Evolutionary conservation across 345 rosid genomes (phyloP).

Genomic region (Hibiscus syriacus): DNA sequence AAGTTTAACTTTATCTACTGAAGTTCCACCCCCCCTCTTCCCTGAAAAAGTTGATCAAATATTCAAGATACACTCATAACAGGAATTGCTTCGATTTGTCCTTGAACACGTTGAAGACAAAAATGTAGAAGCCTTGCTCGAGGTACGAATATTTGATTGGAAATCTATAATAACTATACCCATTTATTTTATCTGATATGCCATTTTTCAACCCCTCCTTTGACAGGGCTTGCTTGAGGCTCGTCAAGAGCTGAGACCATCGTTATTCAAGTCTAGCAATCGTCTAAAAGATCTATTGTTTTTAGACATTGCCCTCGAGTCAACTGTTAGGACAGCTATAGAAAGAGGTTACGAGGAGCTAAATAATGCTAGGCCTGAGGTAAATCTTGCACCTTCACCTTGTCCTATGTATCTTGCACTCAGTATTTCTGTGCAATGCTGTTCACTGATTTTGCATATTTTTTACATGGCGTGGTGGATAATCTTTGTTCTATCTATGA

Average conservation of each 20-base stretch:
- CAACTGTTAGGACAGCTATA: constrained; percentile 88
- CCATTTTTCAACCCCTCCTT: background rate
- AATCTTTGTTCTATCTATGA: constrained; percentile 10
- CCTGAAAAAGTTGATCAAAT: constrained; percentile 1
- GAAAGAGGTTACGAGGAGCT: constrained; percentile 92
- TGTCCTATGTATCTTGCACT: background rate
- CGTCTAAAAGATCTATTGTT: constrained; percentile 93
- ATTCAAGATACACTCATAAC: constrained; percentile 17
- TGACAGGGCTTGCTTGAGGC: constrained; percentile 91
- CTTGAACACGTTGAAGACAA: constrained; percentile 77
- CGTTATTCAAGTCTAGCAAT: constrained; percentile 53
- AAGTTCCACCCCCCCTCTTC: background rate
- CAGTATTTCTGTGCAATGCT: constrained; percentile 1
- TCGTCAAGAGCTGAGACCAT: constrained; percentile 84
- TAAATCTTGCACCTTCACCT: constrained; percentile 17
- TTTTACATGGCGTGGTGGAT: background rate
- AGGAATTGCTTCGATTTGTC: constrained; percentile 83
- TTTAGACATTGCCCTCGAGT: constrained; percentile 90
- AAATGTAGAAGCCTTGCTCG: constrained; percentile 83
- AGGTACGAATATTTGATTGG: constrained; percentile 38
- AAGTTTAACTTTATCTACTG: constrained; percentile 26
- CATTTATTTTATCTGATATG: background rate
- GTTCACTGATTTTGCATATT: background rate
- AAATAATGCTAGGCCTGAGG: constrained; percentile 80
- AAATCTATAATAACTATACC: background rate